Base-by-base conservation (phyloP, 768 basidiomycete species). In the Russula sp. region DNA sequence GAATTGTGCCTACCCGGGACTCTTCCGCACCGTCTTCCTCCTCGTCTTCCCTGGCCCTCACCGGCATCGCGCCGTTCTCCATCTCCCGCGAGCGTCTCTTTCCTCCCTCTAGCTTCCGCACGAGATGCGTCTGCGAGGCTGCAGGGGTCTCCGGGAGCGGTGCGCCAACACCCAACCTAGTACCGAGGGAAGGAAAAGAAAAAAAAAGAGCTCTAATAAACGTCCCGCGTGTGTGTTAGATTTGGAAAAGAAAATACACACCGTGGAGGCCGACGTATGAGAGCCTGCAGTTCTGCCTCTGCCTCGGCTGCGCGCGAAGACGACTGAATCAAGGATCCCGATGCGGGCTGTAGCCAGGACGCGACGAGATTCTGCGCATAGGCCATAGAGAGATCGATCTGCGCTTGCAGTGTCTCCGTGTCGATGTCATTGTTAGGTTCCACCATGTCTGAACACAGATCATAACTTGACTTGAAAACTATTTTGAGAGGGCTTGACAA, bases 371-470 rank as follows among this genome's bases (percentile, higher is more conserved):
- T 79, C 66, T 91, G 82, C 1, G 86, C 84, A 73, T 85, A 83
- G 6, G 89, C 85, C 83, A 91, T 84, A 22, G 89, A 84, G 69
- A 89, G 75, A 73, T 92, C 87, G 57, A 91, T 84, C 74, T 88
- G 88, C n/a, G 89, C 89, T 72, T 91, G 90, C 45, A 92, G 77
- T 39, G 81, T 76, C 69, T 89, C 87, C 54, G 77, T 67, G 70
- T 90, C 86, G 50, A 89, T 77, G 45, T 80, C 79, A 59, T 86
- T 60, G 58, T 60, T 83, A 61, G 86, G 82, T 66, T 85, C 81
- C n/a, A 69, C 63, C 57, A 69, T 69, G 20, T 60, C 60, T 5
- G 48, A 45, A 20, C 35, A 34, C 14, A 20, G 35, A 49, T n/a
- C 62, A 63, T 63, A 54, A 63, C 47, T 58, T 59, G 57, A 10